Conservation (phyloP, 352 stramenopile species). For the Phytophthora idaei region DNA sequence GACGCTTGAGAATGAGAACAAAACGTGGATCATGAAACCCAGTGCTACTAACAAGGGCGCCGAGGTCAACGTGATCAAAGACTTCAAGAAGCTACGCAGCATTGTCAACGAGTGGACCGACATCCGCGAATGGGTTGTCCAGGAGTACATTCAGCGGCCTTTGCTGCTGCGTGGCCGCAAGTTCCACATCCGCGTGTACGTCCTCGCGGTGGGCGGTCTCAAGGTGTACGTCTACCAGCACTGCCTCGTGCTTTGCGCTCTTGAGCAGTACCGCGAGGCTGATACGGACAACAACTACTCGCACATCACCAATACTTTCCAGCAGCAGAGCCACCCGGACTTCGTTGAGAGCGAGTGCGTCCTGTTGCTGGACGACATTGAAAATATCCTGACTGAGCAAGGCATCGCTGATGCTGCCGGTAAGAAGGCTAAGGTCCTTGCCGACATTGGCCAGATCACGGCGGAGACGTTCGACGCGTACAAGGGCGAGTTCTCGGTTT, state of each 20-base stretch:
- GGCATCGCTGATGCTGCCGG: slow-evolving; percentile 38
- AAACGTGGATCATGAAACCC: slow-evolving; percentile 79
- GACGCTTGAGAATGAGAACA: slow-evolving; percentile 44
- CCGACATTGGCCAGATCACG: slow-evolving; percentile 64
- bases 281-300: slow-evolving; percentile 65
- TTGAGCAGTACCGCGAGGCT: slow-evolving; percentile 51
- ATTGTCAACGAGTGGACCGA: slow-evolving; percentile 71
- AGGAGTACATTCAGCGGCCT: slow-evolving; percentile 60
- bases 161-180: slow-evolving; percentile 67
- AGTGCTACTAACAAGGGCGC: slow-evolving; percentile 78
- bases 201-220: slow-evolving; percentile 56
- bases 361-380: slow-evolving; percentile 60
- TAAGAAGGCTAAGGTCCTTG: slow-evolving; percentile 63
- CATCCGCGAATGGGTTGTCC: slow-evolving; percentile 72
- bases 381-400: slow-evolving; percentile 54
- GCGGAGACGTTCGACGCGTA: slow-evolving; percentile 71
- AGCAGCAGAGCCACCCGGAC: slow-evolving; percentile 69
- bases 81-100: slow-evolving; percentile 62
- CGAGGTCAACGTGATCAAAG: slow-evolving; percentile 67
- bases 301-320: slow-evolving; percentile 83
- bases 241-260: slow-evolving; percentile 58
- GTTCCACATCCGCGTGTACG: slow-evolving; percentile 78
- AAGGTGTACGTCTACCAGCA: slow-evolving; percentile 79
- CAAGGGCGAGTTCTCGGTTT: slow-evolving; percentile 79
- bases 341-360: slow-evolving; percentile 79